Percentiles rank a stretch among this genome's conserved stretches.
Evolutionary conservation across 2,329 filamentous ascomycete genomes (phyloP).

Genomic region (Cercospora berteroae): DNA sequence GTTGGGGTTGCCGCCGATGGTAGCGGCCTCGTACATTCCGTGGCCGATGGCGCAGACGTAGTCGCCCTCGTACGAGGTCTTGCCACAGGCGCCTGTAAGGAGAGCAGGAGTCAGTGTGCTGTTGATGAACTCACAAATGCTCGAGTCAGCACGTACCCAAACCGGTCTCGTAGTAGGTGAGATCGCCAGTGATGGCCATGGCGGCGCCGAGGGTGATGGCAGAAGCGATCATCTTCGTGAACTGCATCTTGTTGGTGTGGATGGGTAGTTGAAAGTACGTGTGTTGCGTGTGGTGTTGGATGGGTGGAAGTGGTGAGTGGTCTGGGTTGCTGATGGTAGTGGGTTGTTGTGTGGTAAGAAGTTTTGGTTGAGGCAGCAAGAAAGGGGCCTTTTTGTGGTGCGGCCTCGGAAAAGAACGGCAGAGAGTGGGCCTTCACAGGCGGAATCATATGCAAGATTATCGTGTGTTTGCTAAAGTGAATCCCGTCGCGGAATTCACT

Average conservation of each 20-base stretch:
- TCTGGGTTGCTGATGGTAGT: not conserved
- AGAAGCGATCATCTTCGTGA: not conserved
- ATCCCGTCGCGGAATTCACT: not conserved
- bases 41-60: conserved; percentile 17
- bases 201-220: not conserved
- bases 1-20: conserved; percentile 51
- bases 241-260: not conserved
- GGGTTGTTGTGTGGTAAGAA: not conserved
- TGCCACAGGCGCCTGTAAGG: conserved; percentile 38
- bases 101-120: not conserved
- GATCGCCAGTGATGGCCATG: conserved; percentile 3
- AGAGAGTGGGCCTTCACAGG: not conserved
- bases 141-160: not conserved
- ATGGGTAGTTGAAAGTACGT: not conserved
- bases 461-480: not conserved
- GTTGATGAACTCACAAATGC: not conserved
- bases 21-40: conserved; percentile 61
- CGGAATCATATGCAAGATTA: not conserved
- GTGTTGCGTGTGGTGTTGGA: not conserved
- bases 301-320: not conserved
- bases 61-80: conserved; percentile 4
- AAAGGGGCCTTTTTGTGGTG: not conserved
- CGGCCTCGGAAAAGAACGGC: not conserved
- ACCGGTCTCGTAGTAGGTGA: conserved; percentile 5
- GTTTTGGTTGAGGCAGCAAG: not conserved